Conservation (phyloP, 352 stramenopile species). For the Phytophthora sansomeana region DNA sequence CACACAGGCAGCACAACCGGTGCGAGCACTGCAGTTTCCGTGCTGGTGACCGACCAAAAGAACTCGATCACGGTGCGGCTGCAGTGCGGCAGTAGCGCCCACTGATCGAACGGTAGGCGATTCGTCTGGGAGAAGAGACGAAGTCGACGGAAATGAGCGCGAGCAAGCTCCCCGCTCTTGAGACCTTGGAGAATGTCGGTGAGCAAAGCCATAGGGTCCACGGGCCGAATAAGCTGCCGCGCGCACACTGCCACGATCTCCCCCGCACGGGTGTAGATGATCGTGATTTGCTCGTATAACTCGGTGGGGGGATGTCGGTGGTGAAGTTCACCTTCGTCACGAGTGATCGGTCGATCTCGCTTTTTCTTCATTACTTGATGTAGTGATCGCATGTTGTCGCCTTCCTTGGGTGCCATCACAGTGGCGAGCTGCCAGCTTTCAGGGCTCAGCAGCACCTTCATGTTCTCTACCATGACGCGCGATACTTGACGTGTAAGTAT, state of each 20-base stretch:
- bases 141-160: slow-evolving; percentile 56
- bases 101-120: slow-evolving; percentile 57
- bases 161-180: slow-evolving; percentile 29
- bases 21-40: not conserved
- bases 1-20: slow-evolving; percentile 39
- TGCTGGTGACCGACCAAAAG: slow-evolving; percentile 31
- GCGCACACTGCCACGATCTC: slow-evolving; percentile 67
- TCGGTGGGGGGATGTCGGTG: slow-evolving; percentile 21
- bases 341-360: not conserved
- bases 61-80: slow-evolving; percentile 53
- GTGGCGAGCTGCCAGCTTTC: slow-evolving; percentile 68
- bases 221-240: slow-evolving; percentile 58
- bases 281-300: slow-evolving; percentile 62
- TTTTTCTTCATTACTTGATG: slow-evolving; percentile 19
- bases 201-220: slow-evolving; percentile 42
- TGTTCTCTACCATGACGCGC: slow-evolving; percentile 55
- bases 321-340: not conserved
- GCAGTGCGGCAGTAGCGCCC: slow-evolving; percentile 42
- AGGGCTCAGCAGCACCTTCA: slow-evolving; percentile 52
- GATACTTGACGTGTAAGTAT: slow-evolving; percentile 58
- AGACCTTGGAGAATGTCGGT: slow-evolving; percentile 45
- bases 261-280: slow-evolving; percentile 48
- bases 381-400: slow-evolving; percentile 17
- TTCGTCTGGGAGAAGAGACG: slow-evolving; percentile 65
- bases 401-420: slow-evolving; percentile 30